Evolutionary conservation across 2,329 filamentous ascomycete genomes (phyloP), one percentile per base, ranked within the genome.

Genomic region (Penicillium sp.): DNA sequence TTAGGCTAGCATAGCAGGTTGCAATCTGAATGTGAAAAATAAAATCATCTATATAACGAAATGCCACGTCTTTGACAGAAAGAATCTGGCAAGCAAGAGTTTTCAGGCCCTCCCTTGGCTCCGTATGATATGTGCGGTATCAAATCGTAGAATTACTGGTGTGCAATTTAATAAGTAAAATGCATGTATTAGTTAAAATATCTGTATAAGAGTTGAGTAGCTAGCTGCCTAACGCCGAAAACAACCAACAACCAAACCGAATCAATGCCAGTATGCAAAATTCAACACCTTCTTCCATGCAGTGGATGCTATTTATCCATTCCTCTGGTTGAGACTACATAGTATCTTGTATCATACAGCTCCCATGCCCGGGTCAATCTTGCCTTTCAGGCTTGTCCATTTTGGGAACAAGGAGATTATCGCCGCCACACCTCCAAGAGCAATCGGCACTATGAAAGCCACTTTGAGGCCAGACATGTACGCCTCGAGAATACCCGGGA

Each of bases 391-490:
- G 23, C 53, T 61, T 33, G 21, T 38, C 59, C 59, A 61, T 43
- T 53, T 57, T 6, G 57, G 59, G 18, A 61, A 61, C 5, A 58
- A 11, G 1, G 59, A 59, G 14, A 61, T 33, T 26, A 61, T 33
- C 21, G 52, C 48, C 21, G 52, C 50, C 21, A 60, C 30, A 5
- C 54, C 58, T 26, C 54, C 59, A 40, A 61, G 43, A 20, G 55
- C 52, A 47, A 61, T 55, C 3, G 45, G 38, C 16, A 60, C 23
- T 21, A 61, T 49, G 28, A 71, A 60, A 8, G 59, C 53, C 23
- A 55, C 45, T 42, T 63, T 64, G 3, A 73, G 54, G 1, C 70
- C 68, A 5, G 62, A 63, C 65, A 71, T 69, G 51, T 72, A 72
- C 3, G 68, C 68, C 23, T 48, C 26, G 9, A 70, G 40, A 46